Conservation (phyloP, 2,329 filamentous ascomycete genomes). For the Penicillium sp. region DNA sequence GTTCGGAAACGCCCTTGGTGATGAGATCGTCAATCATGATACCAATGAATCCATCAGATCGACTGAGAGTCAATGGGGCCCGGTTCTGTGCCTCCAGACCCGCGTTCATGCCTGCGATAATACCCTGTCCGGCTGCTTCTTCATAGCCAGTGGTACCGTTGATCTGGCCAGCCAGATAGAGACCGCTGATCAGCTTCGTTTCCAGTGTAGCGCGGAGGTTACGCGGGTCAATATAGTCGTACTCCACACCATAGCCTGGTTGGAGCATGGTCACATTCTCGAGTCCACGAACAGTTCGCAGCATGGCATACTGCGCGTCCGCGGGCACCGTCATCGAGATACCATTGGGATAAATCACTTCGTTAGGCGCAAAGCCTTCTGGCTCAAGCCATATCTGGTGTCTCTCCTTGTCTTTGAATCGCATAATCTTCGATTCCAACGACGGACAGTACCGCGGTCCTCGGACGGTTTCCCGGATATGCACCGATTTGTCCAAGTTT, state of each 20-base stretch:
- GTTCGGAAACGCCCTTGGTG: slow-evolving; percentile 94
- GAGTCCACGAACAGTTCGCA: slow-evolving; percentile 84
- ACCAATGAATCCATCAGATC: slow-evolving; percentile 92
- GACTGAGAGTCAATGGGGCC: slow-evolving; percentile 64
- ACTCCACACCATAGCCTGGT: slow-evolving; percentile 94
- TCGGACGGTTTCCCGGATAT: slow-evolving; percentile 92
- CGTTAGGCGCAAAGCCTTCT: slow-evolving; percentile 79
- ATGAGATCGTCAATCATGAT: slow-evolving; percentile 98
- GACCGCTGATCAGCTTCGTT: slow-evolving; percentile 83
- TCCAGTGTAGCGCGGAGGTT: slow-evolving; percentile 85
- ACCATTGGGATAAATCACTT: slow-evolving; percentile 92
- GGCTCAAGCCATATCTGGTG: slow-evolving; percentile 98
- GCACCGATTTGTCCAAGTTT: slow-evolving; percentile 93
- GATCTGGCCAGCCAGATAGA: slow-evolving; percentile 94
- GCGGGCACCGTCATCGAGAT: slow-evolving; percentile 95
- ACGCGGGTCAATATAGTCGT: slow-evolving; percentile 95
- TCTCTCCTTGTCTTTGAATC: slow-evolving; percentile 73
- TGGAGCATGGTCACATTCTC: slow-evolving; percentile 91
- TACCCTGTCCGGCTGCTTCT: slow-evolving; percentile 89
- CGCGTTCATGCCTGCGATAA: slow-evolving; percentile 91
- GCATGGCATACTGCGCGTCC: slow-evolving; percentile 77
- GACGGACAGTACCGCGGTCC: slow-evolving; percentile 95
- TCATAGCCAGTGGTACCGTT: slow-evolving; percentile 98
- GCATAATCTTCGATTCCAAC: slow-evolving; percentile 87
- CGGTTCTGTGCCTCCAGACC: slow-evolving; percentile 72